Percentiles rank a stretch among this genome's conserved stretches.
Evolutionary conservation across 768 basidiomycete genomes (phyloP).

Genomic region (Podaxis mareebaensis): DNA sequence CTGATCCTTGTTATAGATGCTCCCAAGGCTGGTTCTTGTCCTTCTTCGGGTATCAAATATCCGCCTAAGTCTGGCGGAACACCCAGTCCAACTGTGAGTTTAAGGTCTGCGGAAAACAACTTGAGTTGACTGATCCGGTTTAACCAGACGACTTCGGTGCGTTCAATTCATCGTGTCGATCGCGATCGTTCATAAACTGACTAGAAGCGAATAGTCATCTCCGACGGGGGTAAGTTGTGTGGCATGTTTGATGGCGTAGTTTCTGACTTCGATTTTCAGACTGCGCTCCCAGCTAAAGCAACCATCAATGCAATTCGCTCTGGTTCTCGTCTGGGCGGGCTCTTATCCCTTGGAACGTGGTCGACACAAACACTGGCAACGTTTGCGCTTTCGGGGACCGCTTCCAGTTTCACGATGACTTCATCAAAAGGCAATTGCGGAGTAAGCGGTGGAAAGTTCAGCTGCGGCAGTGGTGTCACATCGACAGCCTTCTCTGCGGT

Average conservation of each 20-base stretch:
- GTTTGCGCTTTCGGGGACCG: conserved; percentile 47
- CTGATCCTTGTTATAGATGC: conserved; percentile 38
- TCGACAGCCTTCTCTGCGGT: conserved; percentile 54
- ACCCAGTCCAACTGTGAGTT: conserved; percentile 28
- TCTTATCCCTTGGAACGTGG: conserved; percentile 59
- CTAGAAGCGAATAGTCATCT: conserved; percentile 1
- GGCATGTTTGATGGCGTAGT: not conserved
- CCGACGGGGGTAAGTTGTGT: conserved; percentile 22
- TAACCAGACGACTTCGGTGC: conserved; percentile 7
- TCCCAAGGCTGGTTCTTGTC: conserved; percentile 49
- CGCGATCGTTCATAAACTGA: not conserved
- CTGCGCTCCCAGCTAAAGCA: conserved; percentile 44
- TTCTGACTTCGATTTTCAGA: conserved; percentile 14
- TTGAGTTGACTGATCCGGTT: not conserved
- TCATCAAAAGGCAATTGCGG: conserved; percentile 62
- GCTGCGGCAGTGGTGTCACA: conserved; percentile 53
- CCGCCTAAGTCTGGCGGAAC: conserved; percentile 49
- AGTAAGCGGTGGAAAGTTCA: conserved; percentile 43
- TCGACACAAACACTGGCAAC: conserved; percentile 63
- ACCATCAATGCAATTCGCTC: conserved; percentile 43
- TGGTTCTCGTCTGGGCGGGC: conserved; percentile 44
- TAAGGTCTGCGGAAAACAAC: not conserved
- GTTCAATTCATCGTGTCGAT: not conserved
- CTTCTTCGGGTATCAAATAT: conserved; percentile 60
- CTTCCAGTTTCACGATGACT: conserved; percentile 54